Conservation (phyloP, 441 rosid species). For the Theobroma grandiflorum region DNA sequence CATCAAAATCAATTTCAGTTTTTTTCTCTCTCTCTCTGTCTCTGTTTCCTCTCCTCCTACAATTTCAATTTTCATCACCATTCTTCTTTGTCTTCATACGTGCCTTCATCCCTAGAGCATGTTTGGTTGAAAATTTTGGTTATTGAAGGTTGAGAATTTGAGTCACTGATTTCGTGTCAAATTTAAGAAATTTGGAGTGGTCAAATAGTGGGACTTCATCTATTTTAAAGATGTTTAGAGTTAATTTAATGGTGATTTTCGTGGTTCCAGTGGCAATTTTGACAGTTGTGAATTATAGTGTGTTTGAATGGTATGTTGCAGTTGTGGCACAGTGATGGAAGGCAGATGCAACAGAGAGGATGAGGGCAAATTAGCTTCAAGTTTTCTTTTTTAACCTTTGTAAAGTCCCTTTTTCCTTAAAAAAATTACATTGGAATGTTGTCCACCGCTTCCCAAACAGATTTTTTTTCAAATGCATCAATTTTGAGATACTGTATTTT, state of each 20-base stretch:
- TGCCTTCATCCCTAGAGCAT: neutral
- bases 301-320: conserved; percentile 2
- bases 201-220: conserved; percentile 5
- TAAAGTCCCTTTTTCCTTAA: neutral
- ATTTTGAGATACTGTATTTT: conserved; percentile 3
- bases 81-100: neutral
- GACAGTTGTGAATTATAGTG: neutral
- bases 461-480: neutral
- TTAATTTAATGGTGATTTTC: neutral
- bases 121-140: conserved; percentile 4
- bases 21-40: neutral
- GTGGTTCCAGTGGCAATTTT: conserved; percentile 14
- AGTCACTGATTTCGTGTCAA: neutral
- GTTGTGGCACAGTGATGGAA: neutral
- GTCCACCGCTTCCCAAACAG: neutral
- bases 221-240: conserved; percentile 5
- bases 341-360: neutral
- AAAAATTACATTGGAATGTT: neutral
- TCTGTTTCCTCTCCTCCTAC: neutral
- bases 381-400: neutral
- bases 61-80: neutral
- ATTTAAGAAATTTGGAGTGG: neutral
- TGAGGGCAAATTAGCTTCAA: neutral
- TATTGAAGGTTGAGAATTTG: conserved; percentile 10
- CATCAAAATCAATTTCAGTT: conserved; percentile 1